Evolutionary conservation across 495 filamentous ascomycete genomes (phyloP).

Genomic region (Neurospora discreta): DNA sequence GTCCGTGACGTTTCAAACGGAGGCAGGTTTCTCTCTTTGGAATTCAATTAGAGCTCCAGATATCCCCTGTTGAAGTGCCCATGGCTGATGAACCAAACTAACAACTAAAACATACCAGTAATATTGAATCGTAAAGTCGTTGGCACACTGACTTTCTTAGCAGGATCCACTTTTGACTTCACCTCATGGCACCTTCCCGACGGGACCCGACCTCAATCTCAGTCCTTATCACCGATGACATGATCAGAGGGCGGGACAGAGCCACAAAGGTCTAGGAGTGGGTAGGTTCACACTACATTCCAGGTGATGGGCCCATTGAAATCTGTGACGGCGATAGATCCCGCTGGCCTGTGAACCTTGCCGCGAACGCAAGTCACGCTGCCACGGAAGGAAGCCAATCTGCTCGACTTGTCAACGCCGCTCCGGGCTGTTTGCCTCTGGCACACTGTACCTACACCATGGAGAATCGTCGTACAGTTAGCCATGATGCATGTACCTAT

Average conservation of each 20-base stretch:
- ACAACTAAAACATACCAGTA: too few relatives aligned
- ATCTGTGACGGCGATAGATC: conserved; percentile 7
- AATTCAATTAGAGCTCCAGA: too few relatives aligned
- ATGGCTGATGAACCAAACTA: too few relatives aligned
- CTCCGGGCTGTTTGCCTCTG: conserved; percentile 21
- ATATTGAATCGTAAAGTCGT: too few relatives aligned
- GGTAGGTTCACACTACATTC: background rate
- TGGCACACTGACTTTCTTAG: too few relatives aligned
- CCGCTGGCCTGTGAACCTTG: conserved; percentile 30
- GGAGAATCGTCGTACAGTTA: conserved; percentile 24
- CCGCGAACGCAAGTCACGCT: conserved; percentile 30
- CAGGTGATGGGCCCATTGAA: background rate
- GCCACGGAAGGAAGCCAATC: conserved; percentile 34
- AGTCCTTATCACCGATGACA: background rate
- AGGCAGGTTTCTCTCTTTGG: too few relatives aligned
- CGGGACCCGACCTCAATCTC: background rate
- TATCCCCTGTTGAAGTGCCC: too few relatives aligned
- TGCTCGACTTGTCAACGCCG: conserved; percentile 32
- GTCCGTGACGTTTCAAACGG: too few relatives aligned
- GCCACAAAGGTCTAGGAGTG: background rate
- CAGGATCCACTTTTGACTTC: background rate
- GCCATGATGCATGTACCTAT: conserved; percentile 31
- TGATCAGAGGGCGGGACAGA: background rate
- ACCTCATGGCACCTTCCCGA: background rate
- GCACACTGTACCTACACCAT: conserved; percentile 31